Conservation (phyloP, 2,329 filamentous ascomycete species). For the Pyrenophora seminiperda region DNA sequence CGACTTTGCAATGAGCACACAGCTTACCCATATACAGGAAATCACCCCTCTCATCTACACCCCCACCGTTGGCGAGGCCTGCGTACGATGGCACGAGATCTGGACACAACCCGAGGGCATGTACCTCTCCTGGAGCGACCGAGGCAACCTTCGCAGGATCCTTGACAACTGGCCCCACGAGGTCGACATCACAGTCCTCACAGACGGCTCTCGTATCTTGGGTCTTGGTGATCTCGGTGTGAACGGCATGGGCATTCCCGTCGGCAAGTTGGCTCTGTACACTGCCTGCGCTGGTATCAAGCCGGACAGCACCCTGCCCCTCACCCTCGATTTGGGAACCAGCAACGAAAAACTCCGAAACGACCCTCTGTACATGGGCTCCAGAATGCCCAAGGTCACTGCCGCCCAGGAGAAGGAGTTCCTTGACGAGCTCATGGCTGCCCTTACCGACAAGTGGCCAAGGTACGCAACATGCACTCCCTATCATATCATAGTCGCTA, state of each 20-base stretch:
- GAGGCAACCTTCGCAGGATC: constrained; percentile 85
- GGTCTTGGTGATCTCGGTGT: constrained; percentile 94
- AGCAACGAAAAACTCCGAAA: constrained; percentile 68
- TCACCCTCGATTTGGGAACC: constrained; percentile 68
- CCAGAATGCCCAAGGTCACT: constrained; percentile 79
- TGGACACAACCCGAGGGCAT: constrained; percentile 94
- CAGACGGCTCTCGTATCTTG: constrained; percentile 90
- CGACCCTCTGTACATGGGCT: constrained; percentile 90
- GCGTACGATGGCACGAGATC: constrained; percentile 92
- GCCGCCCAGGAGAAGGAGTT: constrained; percentile 83
- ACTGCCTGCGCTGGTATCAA: constrained; percentile 94
- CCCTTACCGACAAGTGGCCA: constrained; percentile 77
- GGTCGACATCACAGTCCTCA: constrained; percentile 95
- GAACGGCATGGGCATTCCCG: constrained; percentile 97
- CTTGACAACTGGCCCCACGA: constrained; percentile 92
- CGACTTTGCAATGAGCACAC: not conserved
- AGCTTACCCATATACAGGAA: constrained; percentile 59
- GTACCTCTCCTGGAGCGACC: constrained; percentile 95
- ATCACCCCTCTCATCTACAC: constrained; percentile 86
- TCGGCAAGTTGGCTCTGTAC: constrained; percentile 95
- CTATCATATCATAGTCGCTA: constrained; percentile 29
- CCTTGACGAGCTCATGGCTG: constrained; percentile 96
- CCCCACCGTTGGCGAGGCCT: constrained; percentile 92
- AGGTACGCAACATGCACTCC: constrained; percentile 54
- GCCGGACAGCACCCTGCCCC: constrained; percentile 69